A percentile compares a stretch with the other conserved stretches of the same genome.
Evolutionary conservation across 495 filamentous ascomycete genomes (phyloP).

Genomic region (Podospora pseudopauciseta): DNA sequence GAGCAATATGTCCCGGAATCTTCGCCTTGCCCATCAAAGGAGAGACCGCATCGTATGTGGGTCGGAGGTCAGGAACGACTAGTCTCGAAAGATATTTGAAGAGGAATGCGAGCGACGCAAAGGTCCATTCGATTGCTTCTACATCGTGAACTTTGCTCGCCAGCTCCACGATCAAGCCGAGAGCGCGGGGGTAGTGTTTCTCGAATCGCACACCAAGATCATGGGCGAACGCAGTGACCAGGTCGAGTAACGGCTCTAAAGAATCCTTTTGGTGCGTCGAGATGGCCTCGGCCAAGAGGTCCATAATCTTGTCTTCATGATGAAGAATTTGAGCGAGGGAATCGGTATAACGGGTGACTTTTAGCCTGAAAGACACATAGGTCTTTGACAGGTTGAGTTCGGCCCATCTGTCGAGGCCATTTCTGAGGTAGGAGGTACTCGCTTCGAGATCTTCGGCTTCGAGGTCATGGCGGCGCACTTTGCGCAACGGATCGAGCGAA

Average conservation of each 20-base stretch:
- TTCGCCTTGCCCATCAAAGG: constrained; percentile 79
- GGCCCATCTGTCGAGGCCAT: constrained; percentile 79
- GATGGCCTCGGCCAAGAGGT: constrained; percentile 71
- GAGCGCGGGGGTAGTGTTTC: constrained; percentile 69
- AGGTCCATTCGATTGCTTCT: constrained; percentile 93
- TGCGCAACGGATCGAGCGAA: constrained; percentile 81
- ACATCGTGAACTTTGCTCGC: constrained; percentile 51
- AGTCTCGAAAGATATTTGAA: constrained; percentile 94
- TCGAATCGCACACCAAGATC: constrained; percentile 89
- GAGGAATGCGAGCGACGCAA: constrained; percentile 88
- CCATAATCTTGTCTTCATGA: constrained; percentile 79
- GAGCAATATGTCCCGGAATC: constrained; percentile 77
- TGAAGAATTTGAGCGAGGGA: constrained; percentile 89
- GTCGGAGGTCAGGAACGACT: constrained; percentile 77
- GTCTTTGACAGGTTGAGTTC: constrained; percentile 82
- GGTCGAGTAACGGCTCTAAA: constrained; percentile 77
- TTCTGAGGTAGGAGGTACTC: constrained; percentile 74
- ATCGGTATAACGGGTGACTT: constrained; percentile 73
- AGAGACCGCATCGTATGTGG: constrained; percentile 76
- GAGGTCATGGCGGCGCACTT: constrained; percentile 75
- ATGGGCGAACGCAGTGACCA: constrained; percentile 85
- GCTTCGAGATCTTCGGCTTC: constrained; percentile 67
- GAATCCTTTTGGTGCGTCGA: constrained; percentile 68
- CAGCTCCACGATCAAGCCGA: constrained; percentile 60
- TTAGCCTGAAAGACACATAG: constrained; percentile 69